A percentile compares a stretch with the other conserved stretches of the same genome.
Conservation (phyloP, 257 asterid species). For the Fraxinus excelsior region DNA sequence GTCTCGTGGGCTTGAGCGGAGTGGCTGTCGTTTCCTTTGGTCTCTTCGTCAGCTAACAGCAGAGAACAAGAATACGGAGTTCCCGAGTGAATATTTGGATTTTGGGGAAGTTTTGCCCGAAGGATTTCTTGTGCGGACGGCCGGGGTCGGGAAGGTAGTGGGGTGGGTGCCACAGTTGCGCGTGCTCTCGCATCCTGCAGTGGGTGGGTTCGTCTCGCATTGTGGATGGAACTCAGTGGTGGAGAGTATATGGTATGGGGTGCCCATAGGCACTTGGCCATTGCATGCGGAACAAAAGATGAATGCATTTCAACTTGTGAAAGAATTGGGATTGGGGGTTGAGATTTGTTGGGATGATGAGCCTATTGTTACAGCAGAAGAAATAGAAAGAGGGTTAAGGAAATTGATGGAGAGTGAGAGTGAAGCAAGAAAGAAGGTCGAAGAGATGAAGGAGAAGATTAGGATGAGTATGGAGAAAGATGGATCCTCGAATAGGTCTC, state of each 20-base stretch:
- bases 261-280: constrained; percentile 60
- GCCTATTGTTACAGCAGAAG: constrained; percentile 26
- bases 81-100: constrained; percentile 41
- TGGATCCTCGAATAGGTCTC: constrained; percentile 41
- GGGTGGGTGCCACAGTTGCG: constrained; percentile 67
- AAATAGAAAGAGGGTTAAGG: constrained; percentile 45
- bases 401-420: constrained; percentile 44
- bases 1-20: constrained; percentile 48
- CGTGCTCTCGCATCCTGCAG: constrained; percentile 40
- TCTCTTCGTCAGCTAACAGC: constrained; percentile 31
- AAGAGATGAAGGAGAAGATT: constrained; percentile 35
- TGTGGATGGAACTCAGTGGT: constrained; percentile 75
- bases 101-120: constrained; percentile 41
- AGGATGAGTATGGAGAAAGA: constrained; percentile 38
- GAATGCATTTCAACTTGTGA: constrained; percentile 60
- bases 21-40: constrained; percentile 54
- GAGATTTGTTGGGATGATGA: constrained; percentile 30
- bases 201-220: constrained; percentile 67
- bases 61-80: not conserved
- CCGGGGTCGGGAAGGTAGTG: constrained; percentile 40
- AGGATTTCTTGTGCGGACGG: constrained; percentile 50
- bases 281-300: constrained; percentile 57
- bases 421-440: constrained; percentile 38
- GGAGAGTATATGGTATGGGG: constrained; percentile 66
- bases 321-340: constrained; percentile 53